Evolutionary conservation across 805 yeast genomes (phyloP).

Genomic region (Cyberlindnera subsufficiens): DNA sequence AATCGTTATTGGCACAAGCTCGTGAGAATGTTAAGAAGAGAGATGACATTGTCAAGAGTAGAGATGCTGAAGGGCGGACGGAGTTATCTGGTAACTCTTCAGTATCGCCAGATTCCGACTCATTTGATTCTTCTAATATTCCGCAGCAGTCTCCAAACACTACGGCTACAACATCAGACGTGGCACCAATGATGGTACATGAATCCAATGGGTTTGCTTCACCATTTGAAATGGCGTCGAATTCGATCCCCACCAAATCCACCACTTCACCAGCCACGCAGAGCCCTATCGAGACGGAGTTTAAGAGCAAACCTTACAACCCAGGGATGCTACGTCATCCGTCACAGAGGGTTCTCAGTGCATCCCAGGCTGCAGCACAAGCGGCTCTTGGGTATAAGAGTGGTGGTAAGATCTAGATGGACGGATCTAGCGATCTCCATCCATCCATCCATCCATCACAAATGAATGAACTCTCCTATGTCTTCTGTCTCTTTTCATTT

Average conservation of each 20-base stretch:
- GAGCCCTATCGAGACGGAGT: conserved; percentile 18
- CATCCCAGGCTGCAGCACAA: conserved; percentile 17
- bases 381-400: conserved; percentile 10
- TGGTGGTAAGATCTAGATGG: conserved; percentile 2
- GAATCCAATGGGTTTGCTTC: conserved; percentile 51
- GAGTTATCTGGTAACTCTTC: conserved; percentile 26
- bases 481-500: too few relatives aligned
- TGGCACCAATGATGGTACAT: conserved; percentile 19
- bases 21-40: conserved; percentile 64
- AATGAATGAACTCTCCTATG: too few relatives aligned
- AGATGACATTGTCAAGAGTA: conserved; percentile 28
- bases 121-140: conserved; percentile 20
- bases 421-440: neutral
- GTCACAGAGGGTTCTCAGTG: conserved; percentile 13
- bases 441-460: neutral
- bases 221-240: conserved; percentile 63
- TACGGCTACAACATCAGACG: conserved; percentile 36
- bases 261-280: conserved; percentile 9
- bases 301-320: conserved; percentile 19
- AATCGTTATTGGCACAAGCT: conserved; percentile 76
- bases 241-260: conserved; percentile 47
- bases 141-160: conserved; percentile 26
- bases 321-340: conserved; percentile 17
- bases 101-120: conserved; percentile 23
- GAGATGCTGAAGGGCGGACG: conserved; percentile 12